These are phyloP conservation scores for Pinguiococcus pyrenoidosus DNA, from an alignment of 108 stramenopile genomes.

Conservation along the genomic window DNA sequence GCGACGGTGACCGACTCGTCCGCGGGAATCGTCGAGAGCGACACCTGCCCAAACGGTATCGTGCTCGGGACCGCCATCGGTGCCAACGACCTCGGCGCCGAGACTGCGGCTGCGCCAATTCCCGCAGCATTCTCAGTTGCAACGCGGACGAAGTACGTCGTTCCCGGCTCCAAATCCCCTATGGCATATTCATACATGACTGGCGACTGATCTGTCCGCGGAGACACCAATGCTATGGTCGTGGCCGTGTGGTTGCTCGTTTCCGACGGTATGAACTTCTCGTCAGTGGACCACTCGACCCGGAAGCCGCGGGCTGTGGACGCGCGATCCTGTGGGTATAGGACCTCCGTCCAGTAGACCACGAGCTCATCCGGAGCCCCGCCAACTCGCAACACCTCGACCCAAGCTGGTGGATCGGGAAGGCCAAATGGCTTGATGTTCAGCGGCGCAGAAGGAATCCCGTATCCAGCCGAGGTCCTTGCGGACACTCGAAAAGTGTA, in stretches of 20 bases:
- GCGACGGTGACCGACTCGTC: constrained; percentile 38
- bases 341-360: constrained; percentile 40
- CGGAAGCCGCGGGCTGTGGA: constrained; percentile 25
- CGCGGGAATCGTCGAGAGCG: constrained; percentile 24
- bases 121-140: constrained; percentile 24
- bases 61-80: constrained; percentile 39
- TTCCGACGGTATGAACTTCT: background rate
- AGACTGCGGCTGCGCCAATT: constrained; percentile 13
- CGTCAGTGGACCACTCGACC: constrained; percentile 7
- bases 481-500: constrained; percentile 50
- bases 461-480: constrained; percentile 32
- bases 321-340: constrained; percentile 33
- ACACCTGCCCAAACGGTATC: constrained; percentile 34
- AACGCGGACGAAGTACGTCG: constrained; percentile 13
- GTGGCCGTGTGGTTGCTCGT: background rate
- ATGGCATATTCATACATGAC: too few species aligned
- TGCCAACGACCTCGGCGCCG: constrained; percentile 21
- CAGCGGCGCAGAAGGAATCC: constrained; percentile 28
- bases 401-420: constrained; percentile 32
- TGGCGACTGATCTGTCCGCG: too few species aligned
- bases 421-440: constrained; percentile 42
- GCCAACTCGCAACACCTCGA: constrained; percentile 38
- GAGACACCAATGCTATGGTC: constrained; percentile 7
- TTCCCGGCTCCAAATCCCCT: constrained; percentile 6
- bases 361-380: constrained; percentile 16